phyloP scores from a whole-genome alignment of 2,329 filamentous ascomycete species.

The Lecanicillium sp. region DNA sequence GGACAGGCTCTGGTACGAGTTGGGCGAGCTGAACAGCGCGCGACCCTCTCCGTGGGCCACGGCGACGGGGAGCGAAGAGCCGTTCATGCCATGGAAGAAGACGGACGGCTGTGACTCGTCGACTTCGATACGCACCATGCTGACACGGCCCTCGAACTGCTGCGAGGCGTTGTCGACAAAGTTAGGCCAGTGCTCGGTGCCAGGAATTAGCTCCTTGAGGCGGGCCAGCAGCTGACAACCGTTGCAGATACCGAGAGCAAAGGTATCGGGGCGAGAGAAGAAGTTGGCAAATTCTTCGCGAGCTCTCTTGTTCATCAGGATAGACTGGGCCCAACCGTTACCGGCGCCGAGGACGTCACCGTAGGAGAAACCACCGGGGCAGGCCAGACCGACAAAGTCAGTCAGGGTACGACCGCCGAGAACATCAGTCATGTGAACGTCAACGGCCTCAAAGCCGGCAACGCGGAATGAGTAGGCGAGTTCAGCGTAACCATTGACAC shows the following conservation, averaged over 20 bases:
- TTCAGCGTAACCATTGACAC: slow-evolving; percentile 92
- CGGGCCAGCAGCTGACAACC: slow-evolving; percentile 92
- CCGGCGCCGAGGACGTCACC: slow-evolving; percentile 84
- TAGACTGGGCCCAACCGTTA: slow-evolving; percentile 91
- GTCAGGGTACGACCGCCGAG: slow-evolving; percentile 72
- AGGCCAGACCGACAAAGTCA: slow-evolving; percentile 81
- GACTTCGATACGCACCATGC: slow-evolving; percentile 72
- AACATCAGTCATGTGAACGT: slow-evolving; percentile 96
- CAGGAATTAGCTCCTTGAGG: slow-evolving; percentile 73
- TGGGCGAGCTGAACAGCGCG: slow-evolving; percentile 59
- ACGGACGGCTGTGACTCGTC: slow-evolving; percentile 56
- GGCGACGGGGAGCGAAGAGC: slow-evolving; percentile 74
- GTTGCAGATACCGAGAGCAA: slow-evolving; percentile 91
- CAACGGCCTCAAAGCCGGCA: slow-evolving; percentile 85
- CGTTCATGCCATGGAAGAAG: slow-evolving; percentile 85
- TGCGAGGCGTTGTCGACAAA: slow-evolving; percentile 81
- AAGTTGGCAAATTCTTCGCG: slow-evolving; percentile 75
- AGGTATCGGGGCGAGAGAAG: slow-evolving; percentile 84
- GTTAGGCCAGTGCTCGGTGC: slow-evolving; percentile 74
- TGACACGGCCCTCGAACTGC: slow-evolving; percentile 84
- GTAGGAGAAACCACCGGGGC: slow-evolving; percentile 96
- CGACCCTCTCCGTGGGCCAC: slow-evolving; percentile 90
- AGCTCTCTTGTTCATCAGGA: slow-evolving; percentile 73
- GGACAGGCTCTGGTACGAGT: slow-evolving; percentile 49
- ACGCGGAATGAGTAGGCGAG: slow-evolving; percentile 95